Percentiles rank a stretch among this genome's conserved stretches.
Conservation (phyloP, 2,329 filamentous ascomycete species). For the Aureobasidium vineae region DNA sequence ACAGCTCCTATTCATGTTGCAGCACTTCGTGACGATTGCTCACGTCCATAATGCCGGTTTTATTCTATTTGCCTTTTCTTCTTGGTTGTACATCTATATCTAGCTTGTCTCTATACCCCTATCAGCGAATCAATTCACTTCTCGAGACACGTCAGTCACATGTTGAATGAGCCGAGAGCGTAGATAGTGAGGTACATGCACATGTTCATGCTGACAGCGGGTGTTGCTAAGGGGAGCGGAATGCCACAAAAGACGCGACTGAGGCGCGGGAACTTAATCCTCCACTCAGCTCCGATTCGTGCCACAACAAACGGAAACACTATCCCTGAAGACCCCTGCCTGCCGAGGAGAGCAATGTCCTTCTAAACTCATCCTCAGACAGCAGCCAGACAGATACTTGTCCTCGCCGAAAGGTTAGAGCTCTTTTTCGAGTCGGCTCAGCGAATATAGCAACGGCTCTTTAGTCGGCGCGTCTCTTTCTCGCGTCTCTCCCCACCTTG, state of each 20-base stretch:
- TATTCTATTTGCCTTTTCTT: constrained; percentile 2
- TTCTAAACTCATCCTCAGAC: constrained; percentile 1
- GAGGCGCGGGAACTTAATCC: constrained; percentile 19
- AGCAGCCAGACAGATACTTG: background rate
- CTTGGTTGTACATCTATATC: constrained; percentile 19
- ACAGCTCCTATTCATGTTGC: background rate
- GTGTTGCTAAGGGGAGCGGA: constrained; percentile 24
- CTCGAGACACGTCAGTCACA: background rate
- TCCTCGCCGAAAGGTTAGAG: background rate
- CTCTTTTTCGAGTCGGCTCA: background rate
- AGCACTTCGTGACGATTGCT: constrained; percentile 9
- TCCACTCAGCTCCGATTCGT: constrained; percentile 9
- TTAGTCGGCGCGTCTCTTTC: constrained; percentile 18
- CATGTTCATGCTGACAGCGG: constrained; percentile 6
- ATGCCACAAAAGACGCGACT: constrained; percentile 21
- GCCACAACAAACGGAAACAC: constrained; percentile 18
- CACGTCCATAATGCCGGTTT: constrained; percentile 2
- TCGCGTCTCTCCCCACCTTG: constrained; percentile 29
- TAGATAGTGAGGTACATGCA: background rate
- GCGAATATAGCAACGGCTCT: constrained; percentile 13
- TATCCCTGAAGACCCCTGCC: constrained; percentile 13
- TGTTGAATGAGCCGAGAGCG: background rate
- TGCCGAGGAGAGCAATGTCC: background rate
- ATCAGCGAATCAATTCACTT: constrained; percentile 10
- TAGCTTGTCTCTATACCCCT: constrained; percentile 20